These are phyloP conservation scores for Ulmus americana DNA, from an alignment of 331 rosid genomes.

Conservation along the genomic window DNA sequence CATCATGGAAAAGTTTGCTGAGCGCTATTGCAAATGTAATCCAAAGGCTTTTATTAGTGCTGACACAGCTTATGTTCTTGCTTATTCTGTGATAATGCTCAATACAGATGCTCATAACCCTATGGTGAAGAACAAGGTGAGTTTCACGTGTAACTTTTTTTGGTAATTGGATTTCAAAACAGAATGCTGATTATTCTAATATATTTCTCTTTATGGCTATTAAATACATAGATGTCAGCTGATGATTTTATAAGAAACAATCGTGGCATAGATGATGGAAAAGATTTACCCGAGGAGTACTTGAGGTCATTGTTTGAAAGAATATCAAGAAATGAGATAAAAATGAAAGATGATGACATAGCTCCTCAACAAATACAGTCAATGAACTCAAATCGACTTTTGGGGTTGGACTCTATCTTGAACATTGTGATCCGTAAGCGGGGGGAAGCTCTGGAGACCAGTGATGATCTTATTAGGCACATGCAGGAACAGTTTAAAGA, in stretches of 20 bases:
- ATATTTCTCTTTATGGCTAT: constrained; percentile 5
- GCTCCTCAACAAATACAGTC: constrained; percentile 74
- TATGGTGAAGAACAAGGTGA: constrained; percentile 90
- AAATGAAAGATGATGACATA: constrained; percentile 83
- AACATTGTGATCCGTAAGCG: constrained; percentile 82
- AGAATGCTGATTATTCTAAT: constrained; percentile 15
- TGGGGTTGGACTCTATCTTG: constrained; percentile 85
- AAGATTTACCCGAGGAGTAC: constrained; percentile 85
- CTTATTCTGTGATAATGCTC: constrained; percentile 91
- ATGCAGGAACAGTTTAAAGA: constrained; percentile 99
- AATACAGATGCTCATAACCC: constrained; percentile 97
- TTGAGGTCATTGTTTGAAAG: constrained; percentile 82
- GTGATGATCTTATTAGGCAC: constrained; percentile 88
- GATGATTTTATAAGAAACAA: constrained; percentile 96
- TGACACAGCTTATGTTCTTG: constrained; percentile 98
- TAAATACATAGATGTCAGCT: constrained; percentile 82
- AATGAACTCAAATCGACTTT: constrained; percentile 65
- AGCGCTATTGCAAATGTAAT: constrained; percentile 90
- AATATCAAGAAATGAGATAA: constrained; percentile 86
- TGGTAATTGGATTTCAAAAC: constrained; percentile 14
- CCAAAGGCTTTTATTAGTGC: constrained; percentile 89
- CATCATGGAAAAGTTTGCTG: constrained; percentile 98
- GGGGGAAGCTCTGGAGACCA: constrained; percentile 74
- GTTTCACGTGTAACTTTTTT: constrained; percentile 21
- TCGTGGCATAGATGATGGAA: constrained; percentile 98